Conservation (phyloP, 495 filamentous ascomycete genomes). For the Podospora conica region DNA sequence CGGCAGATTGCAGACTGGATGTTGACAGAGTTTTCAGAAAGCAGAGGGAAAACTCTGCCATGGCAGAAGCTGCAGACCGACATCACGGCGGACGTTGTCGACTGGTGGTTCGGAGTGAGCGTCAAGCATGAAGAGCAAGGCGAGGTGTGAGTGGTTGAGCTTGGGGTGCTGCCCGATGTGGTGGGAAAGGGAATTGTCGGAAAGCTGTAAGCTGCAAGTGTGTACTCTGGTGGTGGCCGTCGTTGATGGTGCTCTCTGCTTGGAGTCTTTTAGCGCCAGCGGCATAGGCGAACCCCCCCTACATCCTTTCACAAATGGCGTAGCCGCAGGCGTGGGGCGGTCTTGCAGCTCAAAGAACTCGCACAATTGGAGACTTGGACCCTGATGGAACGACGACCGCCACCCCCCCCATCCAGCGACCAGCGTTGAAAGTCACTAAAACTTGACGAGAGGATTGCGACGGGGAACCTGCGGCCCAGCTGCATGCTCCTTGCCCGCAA, state of each 20-base stretch:
- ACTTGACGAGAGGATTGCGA: slow-evolving; percentile 6
- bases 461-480: slow-evolving; percentile 6
- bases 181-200: slow-evolving; percentile 15
- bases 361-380: slow-evolving; percentile 3
- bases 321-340: slow-evolving; percentile 11
- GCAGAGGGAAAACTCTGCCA: slow-evolving; percentile 14
- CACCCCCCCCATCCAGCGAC: not conserved
- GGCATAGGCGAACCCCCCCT: slow-evolving; percentile 3
- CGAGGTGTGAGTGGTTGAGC: slow-evolving; percentile 14
- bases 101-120: slow-evolving; percentile 25
- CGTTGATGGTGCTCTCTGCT: not conserved
- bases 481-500: slow-evolving; percentile 6
- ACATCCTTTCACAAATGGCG: not conserved
- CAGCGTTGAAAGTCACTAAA: not conserved
- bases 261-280: not conserved
- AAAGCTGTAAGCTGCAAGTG: slow-evolving; percentile 13
- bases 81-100: slow-evolving; percentile 14
- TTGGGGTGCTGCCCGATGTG: slow-evolving; percentile 10
- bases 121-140: not conserved
- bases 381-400: not conserved
- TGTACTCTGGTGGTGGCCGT: slow-evolving; percentile 2
- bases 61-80: slow-evolving; percentile 22
- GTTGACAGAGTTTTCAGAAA: slow-evolving; percentile 7
- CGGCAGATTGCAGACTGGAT: not conserved
- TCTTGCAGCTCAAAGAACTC: slow-evolving; percentile 1